Evolutionary conservation across 257 asterid species (phyloP).

Genomic region (Eucommia ulmoides): DNA sequence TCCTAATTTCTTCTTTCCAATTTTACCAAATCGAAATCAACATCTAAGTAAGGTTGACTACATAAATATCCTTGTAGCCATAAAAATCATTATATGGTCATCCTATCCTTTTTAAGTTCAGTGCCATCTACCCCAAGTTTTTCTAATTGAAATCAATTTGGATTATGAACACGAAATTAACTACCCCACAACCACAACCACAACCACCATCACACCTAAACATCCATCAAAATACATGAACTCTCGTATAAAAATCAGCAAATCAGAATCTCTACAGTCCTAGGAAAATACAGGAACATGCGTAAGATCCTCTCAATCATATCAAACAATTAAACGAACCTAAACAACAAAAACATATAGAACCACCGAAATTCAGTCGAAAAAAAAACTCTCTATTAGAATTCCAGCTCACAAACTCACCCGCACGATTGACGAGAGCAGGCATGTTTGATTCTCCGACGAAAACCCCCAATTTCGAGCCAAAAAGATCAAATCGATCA

Average conservation of each 20-base stretch:
- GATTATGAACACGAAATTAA: no score
- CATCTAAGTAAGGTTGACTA: no score
- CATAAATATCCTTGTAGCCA: no score
- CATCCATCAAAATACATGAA: neutral
- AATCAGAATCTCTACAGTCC: neutral
- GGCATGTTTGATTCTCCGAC: slow-evolving; percentile 45
- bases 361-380: neutral
- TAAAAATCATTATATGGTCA: no score
- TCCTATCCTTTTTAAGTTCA: no score
- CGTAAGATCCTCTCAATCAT: neutral
- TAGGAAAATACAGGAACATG: neutral
- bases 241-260: neutral
- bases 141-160: no score
- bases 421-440: slow-evolving; percentile 85
- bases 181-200: no score
- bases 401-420: slow-evolving; percentile 56
- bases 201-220: no score
- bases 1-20: no score
- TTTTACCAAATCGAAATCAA: no score
- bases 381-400: neutral
- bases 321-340: neutral
- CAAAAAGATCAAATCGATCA: slow-evolving; percentile 31
- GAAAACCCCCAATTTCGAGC: slow-evolving; percentile 40
- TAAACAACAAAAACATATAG: slow-evolving; percentile 3
- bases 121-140: no score